Evolutionary conservation across 2,329 filamentous ascomycete species (phyloP).

Genomic region (Fusarium liriodendri): DNA sequence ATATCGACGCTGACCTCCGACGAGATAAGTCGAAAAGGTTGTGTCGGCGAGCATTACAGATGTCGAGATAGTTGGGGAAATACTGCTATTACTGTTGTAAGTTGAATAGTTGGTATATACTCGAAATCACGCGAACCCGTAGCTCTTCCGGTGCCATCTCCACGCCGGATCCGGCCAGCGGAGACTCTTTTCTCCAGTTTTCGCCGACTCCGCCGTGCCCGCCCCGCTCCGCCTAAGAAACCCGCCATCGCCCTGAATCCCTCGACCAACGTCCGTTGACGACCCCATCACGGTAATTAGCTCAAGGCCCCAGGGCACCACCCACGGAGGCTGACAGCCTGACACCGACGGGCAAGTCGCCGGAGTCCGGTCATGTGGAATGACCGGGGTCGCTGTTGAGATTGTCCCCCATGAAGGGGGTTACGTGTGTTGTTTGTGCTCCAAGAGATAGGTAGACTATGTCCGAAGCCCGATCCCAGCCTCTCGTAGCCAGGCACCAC

Average conservation of each 20-base stretch:
- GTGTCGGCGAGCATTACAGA: neutral
- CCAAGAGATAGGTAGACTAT: neutral
- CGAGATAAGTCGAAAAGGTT: neutral
- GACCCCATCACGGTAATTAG: neutral
- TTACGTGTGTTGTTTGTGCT: neutral
- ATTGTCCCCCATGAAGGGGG: neutral
- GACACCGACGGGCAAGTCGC: neutral
- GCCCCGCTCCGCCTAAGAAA: slow-evolving; percentile 12
- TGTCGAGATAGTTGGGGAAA: neutral
- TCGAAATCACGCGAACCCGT: neutral
- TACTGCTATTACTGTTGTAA: neutral
- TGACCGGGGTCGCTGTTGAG: neutral
- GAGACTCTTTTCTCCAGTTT: slow-evolving; percentile 23
- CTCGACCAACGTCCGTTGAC: neutral
- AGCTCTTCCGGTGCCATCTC: slow-evolving; percentile 9
- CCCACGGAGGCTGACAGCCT: slow-evolving; percentile 6
- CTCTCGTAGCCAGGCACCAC: neutral
- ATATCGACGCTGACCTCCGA: neutral
- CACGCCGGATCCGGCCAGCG: slow-evolving; percentile 28
- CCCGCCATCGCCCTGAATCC: neutral
- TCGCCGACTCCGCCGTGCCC: slow-evolving; percentile 28
- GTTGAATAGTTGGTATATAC: neutral
- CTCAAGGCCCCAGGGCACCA: neutral
- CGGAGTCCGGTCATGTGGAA: neutral
- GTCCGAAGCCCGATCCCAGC: neutral